phyloP scores from a whole-genome alignment of 1,284 basidiomycete genomes.

The Lentinula novae-zelandiae region DNA sequence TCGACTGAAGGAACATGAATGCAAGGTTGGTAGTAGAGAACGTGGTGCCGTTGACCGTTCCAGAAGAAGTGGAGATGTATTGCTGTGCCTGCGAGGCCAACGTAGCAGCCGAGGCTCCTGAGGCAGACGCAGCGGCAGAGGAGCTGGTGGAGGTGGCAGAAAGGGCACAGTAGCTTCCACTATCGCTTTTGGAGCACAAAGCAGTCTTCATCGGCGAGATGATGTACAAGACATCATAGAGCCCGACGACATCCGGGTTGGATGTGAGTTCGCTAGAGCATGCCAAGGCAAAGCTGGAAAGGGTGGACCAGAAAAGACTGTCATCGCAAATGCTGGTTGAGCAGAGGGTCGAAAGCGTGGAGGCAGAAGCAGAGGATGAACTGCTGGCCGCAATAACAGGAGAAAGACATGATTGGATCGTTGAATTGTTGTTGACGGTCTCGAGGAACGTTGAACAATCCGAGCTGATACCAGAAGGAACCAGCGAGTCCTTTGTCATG shows the following conservation, averaged over 20 bases:
- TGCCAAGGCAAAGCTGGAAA: slow-evolving; percentile 65
- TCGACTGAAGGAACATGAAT: slow-evolving; percentile 72
- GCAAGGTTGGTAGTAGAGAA: slow-evolving; percentile 64
- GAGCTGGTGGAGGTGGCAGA: slow-evolving; percentile 32
- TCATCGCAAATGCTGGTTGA: slow-evolving; percentile 51
- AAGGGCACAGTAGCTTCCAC: slow-evolving; percentile 63
- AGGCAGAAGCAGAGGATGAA: slow-evolving; percentile 35
- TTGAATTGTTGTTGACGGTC: slow-evolving; percentile 57
- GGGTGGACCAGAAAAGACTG: slow-evolving; percentile 51
- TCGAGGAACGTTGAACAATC: slow-evolving; percentile 59
- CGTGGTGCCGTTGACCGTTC: slow-evolving; percentile 62
- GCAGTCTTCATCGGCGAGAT: slow-evolving; percentile 62
- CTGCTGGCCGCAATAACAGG: slow-evolving; percentile 57
- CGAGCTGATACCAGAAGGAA: slow-evolving; percentile 34
- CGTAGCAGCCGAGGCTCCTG: slow-evolving; percentile 18
- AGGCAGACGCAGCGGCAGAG: slow-evolving; percentile 13
- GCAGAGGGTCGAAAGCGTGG: slow-evolving; percentile 63
- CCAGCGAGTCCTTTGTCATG: background rate
- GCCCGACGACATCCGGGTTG: slow-evolving; percentile 42
- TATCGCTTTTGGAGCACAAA: slow-evolving; percentile 72
- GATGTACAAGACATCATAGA: slow-evolving; percentile 80
- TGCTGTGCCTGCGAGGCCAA: slow-evolving; percentile 12
- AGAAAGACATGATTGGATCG: slow-evolving; percentile 57
- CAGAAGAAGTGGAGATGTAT: slow-evolving; percentile 21
- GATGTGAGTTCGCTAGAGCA: slow-evolving; percentile 70